Evolutionary conservation across 2,329 filamentous ascomycete genomes (phyloP), one percentile per base, ranked within the genome.

Genomic region (Fusarium sp.): DNA sequence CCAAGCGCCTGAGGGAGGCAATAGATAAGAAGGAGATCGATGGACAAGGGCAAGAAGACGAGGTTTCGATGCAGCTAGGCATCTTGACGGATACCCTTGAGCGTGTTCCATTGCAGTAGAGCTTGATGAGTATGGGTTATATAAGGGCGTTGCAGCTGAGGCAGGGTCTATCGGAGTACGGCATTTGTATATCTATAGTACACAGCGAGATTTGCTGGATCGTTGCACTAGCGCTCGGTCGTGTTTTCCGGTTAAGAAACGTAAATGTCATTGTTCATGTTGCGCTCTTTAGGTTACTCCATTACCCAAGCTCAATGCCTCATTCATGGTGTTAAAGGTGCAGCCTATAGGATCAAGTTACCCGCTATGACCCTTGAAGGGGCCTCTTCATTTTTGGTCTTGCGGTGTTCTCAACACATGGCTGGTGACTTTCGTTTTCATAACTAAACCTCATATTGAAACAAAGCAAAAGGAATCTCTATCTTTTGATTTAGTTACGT

Each of bases 41-140:
- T 33, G 70, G 77, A 3, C 79, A 79, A 35, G 77, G 71, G 5
- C 71, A 70, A 38, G 76, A 76, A 15, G 60, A 56, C 8, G 80
- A 81, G 52, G 75, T 80, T 31, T 67, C 76, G 50, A 80, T 83
- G 79, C 82, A 85, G 75, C 71, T 86, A 41, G 75, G 79, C 22
- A 81, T 87, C 36, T 61, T 87, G 74, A 78, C 74, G 55, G 84
- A 86, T 71, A 81, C 80, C 7, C 78, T 87, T n/a, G 78, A 79
- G 41, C 82, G 81, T 41, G 72, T 86, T 22, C 79, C 80, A n/a
- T 61, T 84, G 46, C 82, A 84, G 75, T 84, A 75, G 57, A 62
- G 36, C 22, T 55, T 45, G 44, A 36, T 61, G 31, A 47, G 18
- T 52, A 31, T 38, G 47, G 20, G 46, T 42, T 29, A 44, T 29